Evolutionary conservation across 2,329 filamentous ascomycete species (phyloP), one percentile per base, ranked within the genome.

Genomic region (Aspergillus costaricaensis): DNA sequence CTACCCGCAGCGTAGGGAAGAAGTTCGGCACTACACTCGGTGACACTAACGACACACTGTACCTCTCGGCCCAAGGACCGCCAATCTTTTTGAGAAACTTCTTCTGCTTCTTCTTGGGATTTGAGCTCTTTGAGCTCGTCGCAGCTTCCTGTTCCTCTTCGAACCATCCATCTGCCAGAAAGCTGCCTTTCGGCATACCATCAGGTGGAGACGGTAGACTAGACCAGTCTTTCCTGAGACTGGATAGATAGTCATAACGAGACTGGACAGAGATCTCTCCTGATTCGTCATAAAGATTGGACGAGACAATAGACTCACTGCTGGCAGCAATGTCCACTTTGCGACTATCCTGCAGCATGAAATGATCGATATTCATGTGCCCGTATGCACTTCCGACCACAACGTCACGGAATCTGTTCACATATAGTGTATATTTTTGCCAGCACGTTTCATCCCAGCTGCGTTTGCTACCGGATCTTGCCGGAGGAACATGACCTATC

Each of bases 281-380:
- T 55, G 36, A 68, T 61, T 19, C 70, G 59, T 57, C 56, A 38
- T 19, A 57, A n/a, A 51, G 44, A 21, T 9, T 38, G 23, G 27
- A 30, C n/a, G 19, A 44, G 2, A 17, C 39, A 21, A n/a, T 30
- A n/a, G 52, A 36, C 9, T 49, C 49, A 8, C 74, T 67, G 2
- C 74, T 68, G 47, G 76, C 77, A 25, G 80, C 77, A 51, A 92
- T 82, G 62, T 90, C 83, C 57, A 97, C 83, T 0, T 96, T 85
- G 43, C 90, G 83, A 59, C 88, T 91, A 73, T 98, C 94, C 69
- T 96, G 91, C 15, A 99, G 80, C 71, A 98, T 85, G 76, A 99
- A 99, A 75, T 99, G 95, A 70, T 99, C 95, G 65, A 97, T 91
- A 72, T 99, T 99, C 95, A 99, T 98, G 74, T 99, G 95, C 1